Conservation (phyloP, 495 filamentous ascomycete species). For the Penicillium egyptiacum region DNA sequence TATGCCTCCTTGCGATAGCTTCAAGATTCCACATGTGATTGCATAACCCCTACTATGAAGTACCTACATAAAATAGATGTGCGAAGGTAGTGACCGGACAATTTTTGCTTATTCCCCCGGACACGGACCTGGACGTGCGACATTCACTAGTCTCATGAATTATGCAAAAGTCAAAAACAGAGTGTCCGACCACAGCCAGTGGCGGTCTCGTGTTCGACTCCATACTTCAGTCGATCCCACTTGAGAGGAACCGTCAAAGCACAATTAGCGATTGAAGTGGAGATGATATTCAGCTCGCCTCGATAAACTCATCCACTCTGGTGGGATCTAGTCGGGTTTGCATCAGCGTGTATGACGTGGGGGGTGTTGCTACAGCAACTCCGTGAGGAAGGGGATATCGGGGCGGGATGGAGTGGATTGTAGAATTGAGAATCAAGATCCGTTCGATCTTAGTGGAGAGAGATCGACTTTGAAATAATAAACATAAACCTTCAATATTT, state of each 20-base stretch:
- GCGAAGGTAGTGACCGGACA: background rate
- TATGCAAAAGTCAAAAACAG: constrained; percentile 2
- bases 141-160: constrained; percentile 7
- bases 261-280: constrained; percentile 9
- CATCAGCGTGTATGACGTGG: constrained; percentile 28
- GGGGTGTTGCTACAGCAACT: constrained; percentile 42
- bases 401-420: constrained; percentile 13
- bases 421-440: constrained; percentile 22
- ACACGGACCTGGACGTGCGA: background rate
- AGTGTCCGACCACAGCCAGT: background rate
- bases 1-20: constrained; percentile 11
- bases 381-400: constrained; percentile 12
- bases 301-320: constrained; percentile 12
- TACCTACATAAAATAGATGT: too few species aligned
- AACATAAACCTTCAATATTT: constrained; percentile 5
- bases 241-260: background rate
- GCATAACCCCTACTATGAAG: background rate
- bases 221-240: constrained; percentile 1
- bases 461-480: constrained; percentile 16
- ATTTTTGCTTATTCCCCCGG: constrained; percentile 6
- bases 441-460: constrained; percentile 23
- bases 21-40: background rate
- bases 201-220: background rate
- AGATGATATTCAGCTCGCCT: constrained; percentile 21
- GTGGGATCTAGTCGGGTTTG: constrained; percentile 1